A percentile compares a stretch with the other conserved stretches of the same genome.
Conservation (phyloP, 2,329 filamentous ascomycete species). For the Colletotrichum neosansevieriae region DNA sequence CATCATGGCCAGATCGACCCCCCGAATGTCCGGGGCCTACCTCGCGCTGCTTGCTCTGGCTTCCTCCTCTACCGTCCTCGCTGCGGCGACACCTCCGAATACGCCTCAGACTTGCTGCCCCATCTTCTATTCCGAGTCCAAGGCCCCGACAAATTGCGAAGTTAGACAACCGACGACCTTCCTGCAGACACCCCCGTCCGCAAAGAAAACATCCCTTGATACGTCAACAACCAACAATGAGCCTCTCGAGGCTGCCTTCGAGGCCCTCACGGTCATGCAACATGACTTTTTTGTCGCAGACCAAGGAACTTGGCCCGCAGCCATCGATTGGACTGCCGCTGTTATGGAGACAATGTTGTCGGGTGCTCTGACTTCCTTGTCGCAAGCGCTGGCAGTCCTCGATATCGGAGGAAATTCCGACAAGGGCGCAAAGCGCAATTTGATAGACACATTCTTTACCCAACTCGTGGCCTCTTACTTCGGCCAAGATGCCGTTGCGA, state of each 20-base stretch:
- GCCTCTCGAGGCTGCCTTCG: constrained; percentile 64
- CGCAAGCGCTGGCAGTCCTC: constrained; percentile 63
- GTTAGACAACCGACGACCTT: constrained; percentile 30
- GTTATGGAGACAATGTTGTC: constrained; percentile 85
- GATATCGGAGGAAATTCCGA: constrained; percentile 51
- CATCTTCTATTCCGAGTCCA: constrained; percentile 38
- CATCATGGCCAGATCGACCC: constrained; percentile 21
- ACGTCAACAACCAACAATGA: constrained; percentile 36
- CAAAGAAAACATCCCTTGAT: neutral
- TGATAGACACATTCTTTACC: constrained; percentile 85
- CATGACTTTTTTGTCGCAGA: constrained; percentile 80
- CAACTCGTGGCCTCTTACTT: constrained; percentile 86
- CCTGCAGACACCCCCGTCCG: constrained; percentile 12
- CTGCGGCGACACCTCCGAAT: constrained; percentile 14
- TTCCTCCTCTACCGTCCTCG: constrained; percentile 11
- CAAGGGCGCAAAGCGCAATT: constrained; percentile 74
- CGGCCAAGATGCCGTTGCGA: constrained; percentile 81
- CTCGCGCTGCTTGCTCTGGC: constrained; percentile 25
- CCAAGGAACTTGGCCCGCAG: constrained; percentile 83
- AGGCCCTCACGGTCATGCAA: constrained; percentile 82
- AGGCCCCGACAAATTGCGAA: constrained; percentile 34
- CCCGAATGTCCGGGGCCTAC: constrained; percentile 7
- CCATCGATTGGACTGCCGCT: constrained; percentile 95
- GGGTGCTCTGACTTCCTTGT: constrained; percentile 78
- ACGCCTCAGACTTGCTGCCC: constrained; percentile 37